Evolutionary conservation across 139 green algal genomes (phyloP).

Genomic region (Pleodorina starrii): DNA sequence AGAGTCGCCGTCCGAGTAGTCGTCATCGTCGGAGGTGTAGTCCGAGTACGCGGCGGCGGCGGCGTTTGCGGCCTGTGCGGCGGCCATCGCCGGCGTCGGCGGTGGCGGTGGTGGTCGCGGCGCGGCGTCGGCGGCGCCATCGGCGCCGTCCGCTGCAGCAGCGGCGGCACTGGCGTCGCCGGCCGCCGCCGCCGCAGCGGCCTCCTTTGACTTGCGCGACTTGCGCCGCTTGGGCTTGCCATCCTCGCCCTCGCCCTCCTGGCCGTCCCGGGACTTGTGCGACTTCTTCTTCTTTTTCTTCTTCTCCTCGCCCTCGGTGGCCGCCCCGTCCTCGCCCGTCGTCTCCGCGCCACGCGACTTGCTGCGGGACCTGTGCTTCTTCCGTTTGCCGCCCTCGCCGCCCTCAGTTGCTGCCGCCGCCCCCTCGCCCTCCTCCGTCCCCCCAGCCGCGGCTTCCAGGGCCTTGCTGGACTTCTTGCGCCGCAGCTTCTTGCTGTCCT

Average conservation of each 20-base stretch:
- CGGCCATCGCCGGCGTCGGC: slow-evolving; percentile 3
- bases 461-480: background rate
- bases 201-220: background rate
- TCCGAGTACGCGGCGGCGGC: slow-evolving; percentile 5
- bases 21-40: background rate
- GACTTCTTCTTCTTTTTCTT: background rate
- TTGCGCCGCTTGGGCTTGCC: slow-evolving; percentile 15
- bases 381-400: background rate
- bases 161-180: background rate
- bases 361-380: background rate
- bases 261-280: background rate
- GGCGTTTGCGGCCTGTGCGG: slow-evolving; percentile 13
- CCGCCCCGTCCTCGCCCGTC: background rate
- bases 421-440: too few relatives aligned
- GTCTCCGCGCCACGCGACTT: background rate
- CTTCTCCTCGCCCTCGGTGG: background rate
- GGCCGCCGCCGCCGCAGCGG: background rate
- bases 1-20: background rate
- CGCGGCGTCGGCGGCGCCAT: background rate
- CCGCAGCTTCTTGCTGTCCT: background rate
- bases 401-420: too few relatives aligned
- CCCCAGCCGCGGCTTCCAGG: background rate
- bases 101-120: background rate
- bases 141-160: background rate
- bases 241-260: background rate